Base-by-base conservation (phyloP, 1,139 yeast species). In the Debaryomyces sp. region DNA sequence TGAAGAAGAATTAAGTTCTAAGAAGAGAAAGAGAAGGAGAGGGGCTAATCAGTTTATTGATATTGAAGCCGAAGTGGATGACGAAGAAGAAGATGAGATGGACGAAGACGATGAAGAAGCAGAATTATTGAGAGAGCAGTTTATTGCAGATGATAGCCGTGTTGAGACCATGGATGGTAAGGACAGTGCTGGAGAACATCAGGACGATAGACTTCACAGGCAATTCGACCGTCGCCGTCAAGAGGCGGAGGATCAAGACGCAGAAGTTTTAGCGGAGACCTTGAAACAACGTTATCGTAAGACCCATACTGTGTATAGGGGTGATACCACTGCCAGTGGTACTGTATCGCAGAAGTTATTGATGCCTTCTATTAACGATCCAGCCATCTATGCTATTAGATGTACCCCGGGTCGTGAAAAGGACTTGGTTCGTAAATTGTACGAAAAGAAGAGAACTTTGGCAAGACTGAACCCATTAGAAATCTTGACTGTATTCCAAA, bases 31-130 rank as follows among this genome's bases (percentile, higher is more conserved):
- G 66, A 77, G 87, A 22, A 35, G 38, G 61, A 83, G 86, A 66
- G 81, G 85, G 45, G 84, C 91, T 60, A 94, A 94, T 68, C 94
- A 89, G 75, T 94, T 94, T 69, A 80, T 94, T 70, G 99, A 94
- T 87, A 96, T 94, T 49, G 99, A 94, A 76, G 99, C 99, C 51
- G 99, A 94, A 66, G 99, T 94, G 50, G 97, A 95, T 66, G 98
- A 94, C 52, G 99, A 94, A 58, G 99, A 94, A 51, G 99, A 94
- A 56, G 99, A 94, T 37, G 92, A 86, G 36, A 87, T 90, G 44
- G 81, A 76, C 46, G 98, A 92, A 57, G 98, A 91, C 51, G 96
- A 81, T 51, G 85, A 90, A 57, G 97, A 90, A 59, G 96, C 94
- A 9, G 97, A 88, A 55, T 72, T 89, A 38, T 82, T 88, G 49